Base-by-base conservation (phyloP, 306 rosid genomes). In the Castanea sativa region DNA sequence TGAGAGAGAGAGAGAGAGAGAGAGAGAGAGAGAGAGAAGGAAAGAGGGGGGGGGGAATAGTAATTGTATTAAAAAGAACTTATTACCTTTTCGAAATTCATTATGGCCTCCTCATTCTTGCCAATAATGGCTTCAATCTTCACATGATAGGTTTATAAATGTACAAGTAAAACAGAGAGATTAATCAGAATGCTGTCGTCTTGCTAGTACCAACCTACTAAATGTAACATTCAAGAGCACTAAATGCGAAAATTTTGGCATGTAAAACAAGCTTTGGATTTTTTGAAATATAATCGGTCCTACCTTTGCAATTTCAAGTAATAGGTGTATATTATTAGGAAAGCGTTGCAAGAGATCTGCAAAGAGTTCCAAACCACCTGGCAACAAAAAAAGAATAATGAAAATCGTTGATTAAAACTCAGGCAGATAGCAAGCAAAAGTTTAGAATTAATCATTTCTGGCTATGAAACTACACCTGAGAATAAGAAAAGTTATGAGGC, bases 231-330 rank as follows among this genome's bases (percentile, higher is more conserved):
- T 74, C 59, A 80, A 76, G 83, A 82, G 79, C 56, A 60, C 52
- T 33, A 29, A 21, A 77, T 58, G 60, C 2, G 45, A 18, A 70
- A 57, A 11, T 60, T 21, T 53, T 76, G 75, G 43, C 57, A 78
- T 64, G 72, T 27, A 43, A 65, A 69, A 71, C 30, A 58, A 75
- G 80, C 68, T 73, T 70, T 35, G 69, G 58, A 33, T 63, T 55
- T 73, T 56, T 33, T 77, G 6, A 27, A 29, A 64, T 33, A 83
- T 67, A 85, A 76, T 76, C 38, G 85, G 65, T 33, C 91, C 76
- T 83, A 91, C 99, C 99, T 96, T 96, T 15, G 98, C 98, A 84
- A 88, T 88, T 87, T 96, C 99, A 81, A 96, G 99, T 75, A 96
- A 79, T 74, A 96, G 82, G 86, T 96, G 97, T 82, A 67, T 68